Base-by-base conservation (phyloP, 306 rosid species). In the Dalbergia cultrata region DNA sequence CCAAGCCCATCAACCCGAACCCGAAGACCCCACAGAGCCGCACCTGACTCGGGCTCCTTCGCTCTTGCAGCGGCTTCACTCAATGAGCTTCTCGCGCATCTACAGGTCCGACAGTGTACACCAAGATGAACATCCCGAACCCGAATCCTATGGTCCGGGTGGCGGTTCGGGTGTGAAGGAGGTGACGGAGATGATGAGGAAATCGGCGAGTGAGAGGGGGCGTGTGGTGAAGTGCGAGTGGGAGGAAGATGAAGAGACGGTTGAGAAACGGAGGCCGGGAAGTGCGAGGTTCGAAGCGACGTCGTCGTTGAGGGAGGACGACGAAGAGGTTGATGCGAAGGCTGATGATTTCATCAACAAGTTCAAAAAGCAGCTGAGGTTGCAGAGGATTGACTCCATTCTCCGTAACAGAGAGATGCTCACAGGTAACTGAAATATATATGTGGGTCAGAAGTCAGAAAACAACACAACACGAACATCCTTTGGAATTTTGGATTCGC, bases 311-410 rank as follows among this genome's bases (percentile, higher is more conserved):
- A 26, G 31, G 3, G 73, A 5, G 7, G 92, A 76, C 8, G 94
- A 88, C 6, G 90, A 88, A 17, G 92, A 54, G 21, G 97, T 95
- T 5, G 97, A 95, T 18, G 90, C 86, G 5, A 91, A 86, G 58
- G 97, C 97, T 0, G 97, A 95, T 43, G 97, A 95, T 79, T 93
- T 95, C 41, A 95, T 95, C 0, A 95, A 84, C 83, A 90, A 67
- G 76, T 95, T 95, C 67, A 93, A 82, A 82, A 89, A 90, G 82
- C 99, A 95, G 65, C 76, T 95, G 57, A 85, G 63, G 84, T 74
- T 93, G 82, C 99, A 95, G 81, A 89, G 97, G 85, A 80, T 93
- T 5, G 85, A 91, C 3, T 93, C 99, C 9, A 52, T 92, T 37
- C 64, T 86, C 67, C 91, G 97, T 64, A 81, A 67, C 88, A 73